A percentile compares a stretch with the other conserved stretches of the same genome.
Conservation (phyloP, 305 asterid genomes). For the Ajuga reptans region DNA sequence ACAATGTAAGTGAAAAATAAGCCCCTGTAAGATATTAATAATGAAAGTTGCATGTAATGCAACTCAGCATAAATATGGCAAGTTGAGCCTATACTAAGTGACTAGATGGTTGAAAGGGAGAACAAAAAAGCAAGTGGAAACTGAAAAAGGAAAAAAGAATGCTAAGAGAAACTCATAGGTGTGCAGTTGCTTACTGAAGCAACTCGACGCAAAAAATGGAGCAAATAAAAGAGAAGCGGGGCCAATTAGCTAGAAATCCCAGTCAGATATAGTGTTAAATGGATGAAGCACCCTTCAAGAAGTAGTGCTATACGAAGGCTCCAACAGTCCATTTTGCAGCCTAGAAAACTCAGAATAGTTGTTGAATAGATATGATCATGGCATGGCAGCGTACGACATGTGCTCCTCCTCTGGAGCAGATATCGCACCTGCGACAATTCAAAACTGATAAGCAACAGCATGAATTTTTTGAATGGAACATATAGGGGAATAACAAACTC, state of each 20-base stretch:
- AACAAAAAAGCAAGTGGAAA: constrained; percentile 15
- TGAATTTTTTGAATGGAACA: constrained; percentile 29
- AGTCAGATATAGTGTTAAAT: constrained; percentile 72
- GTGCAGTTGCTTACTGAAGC: constrained; percentile 97
- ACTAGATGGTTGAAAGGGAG: constrained; percentile 20
- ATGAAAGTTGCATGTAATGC: constrained; percentile 19
- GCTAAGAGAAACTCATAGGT: constrained; percentile 54
- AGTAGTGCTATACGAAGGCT: constrained; percentile 73
- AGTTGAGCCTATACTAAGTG: constrained; percentile 21
- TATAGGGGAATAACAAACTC: constrained; percentile 18
- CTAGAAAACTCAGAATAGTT: constrained; percentile 80
- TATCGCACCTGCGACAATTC: constrained; percentile 99
- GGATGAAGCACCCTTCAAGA: constrained; percentile 80
- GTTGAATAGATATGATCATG: constrained; percentile 73
- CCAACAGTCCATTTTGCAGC: constrained; percentile 93
- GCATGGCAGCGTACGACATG: constrained; percentile 99
- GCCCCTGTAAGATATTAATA: constrained; percentile 14
- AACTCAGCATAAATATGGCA: constrained; percentile 16
- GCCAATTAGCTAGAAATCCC: constrained; percentile 83
- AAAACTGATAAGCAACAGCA: constrained; percentile 62
- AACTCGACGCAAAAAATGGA: constrained; percentile 82
- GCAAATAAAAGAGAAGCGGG: constrained; percentile 76
- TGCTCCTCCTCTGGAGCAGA: constrained; percentile 99
- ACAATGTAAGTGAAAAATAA: constrained; percentile 29
- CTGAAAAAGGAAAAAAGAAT: constrained; percentile 22